phyloP scores from a whole-genome alignment of 2,329 filamentous ascomycete genomes.

The Verticillium dahliae region DNA sequence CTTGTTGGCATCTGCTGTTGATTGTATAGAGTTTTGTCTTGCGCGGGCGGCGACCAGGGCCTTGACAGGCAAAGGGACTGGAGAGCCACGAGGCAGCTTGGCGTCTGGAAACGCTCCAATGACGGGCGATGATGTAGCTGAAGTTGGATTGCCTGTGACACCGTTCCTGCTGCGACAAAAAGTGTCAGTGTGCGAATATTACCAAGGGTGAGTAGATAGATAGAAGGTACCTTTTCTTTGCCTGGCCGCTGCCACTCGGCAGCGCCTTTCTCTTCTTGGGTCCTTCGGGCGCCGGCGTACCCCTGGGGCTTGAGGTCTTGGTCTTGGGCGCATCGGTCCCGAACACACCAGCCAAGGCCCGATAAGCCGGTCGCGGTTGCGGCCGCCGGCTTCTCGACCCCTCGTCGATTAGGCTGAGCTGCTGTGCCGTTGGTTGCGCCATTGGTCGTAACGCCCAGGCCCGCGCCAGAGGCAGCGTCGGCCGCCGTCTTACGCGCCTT shows the following conservation, averaged over 20 bases:
- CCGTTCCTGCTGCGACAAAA: constrained; percentile 23
- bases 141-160: constrained; percentile 54
- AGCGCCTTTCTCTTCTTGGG: constrained; percentile 68
- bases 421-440: constrained; percentile 41
- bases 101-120: constrained; percentile 61
- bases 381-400: constrained; percentile 62
- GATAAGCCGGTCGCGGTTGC: constrained; percentile 53
- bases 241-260: constrained; percentile 57
- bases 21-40: constrained; percentile 67
- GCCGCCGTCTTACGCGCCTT: constrained; percentile 58
- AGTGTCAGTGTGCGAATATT: constrained; percentile 7
- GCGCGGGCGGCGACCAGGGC: constrained; percentile 57
- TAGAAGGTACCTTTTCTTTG: constrained; percentile 68
- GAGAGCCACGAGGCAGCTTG: constrained; percentile 48
- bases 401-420: constrained; percentile 67
- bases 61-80: constrained; percentile 39
- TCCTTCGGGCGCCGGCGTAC: constrained; percentile 59
- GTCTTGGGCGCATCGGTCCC: constrained; percentile 45
- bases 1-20: constrained; percentile 46
- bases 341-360: constrained; percentile 57
- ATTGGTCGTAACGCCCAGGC: constrained; percentile 59
- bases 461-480: constrained; percentile 41
- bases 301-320: constrained; percentile 58
- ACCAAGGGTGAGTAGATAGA: neutral
- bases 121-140: constrained; percentile 69